Percentiles rank a stretch among this genome's conserved stretches.
Evolutionary conservation across 805 yeast genomes (phyloP).

Genomic region (Candida loeiensis): DNA sequence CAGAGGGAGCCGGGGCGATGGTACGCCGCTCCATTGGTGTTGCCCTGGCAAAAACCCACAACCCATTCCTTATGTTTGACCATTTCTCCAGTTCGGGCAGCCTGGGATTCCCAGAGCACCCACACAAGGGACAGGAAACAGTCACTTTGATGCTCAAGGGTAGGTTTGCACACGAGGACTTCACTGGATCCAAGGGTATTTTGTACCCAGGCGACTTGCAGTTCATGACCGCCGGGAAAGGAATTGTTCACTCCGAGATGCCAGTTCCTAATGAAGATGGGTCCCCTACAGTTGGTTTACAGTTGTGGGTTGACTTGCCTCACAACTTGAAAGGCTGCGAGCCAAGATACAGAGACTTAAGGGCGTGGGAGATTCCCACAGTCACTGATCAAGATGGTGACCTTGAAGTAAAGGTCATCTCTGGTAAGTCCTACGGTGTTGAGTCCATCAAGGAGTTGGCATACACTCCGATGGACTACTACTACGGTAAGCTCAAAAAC

Average conservation of each 20-base stretch:
- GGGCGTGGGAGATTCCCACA: constrained; percentile 65
- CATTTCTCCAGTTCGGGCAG: constrained; percentile 66
- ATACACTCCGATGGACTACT: constrained; percentile 75
- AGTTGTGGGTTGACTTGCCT: constrained; percentile 87
- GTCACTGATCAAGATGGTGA: constrained; percentile 60
- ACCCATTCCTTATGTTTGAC: constrained; percentile 80
- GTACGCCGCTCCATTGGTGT: constrained; percentile 82
- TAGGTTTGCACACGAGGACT: constrained; percentile 76
- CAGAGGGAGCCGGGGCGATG: constrained; percentile 83
- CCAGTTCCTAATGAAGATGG: constrained; percentile 56
- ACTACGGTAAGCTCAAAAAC: constrained; percentile 60
- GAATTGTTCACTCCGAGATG: constrained; percentile 84
- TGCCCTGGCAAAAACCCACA: constrained; percentile 61
- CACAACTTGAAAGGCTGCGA: constrained; percentile 54
- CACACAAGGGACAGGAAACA: constrained; percentile 83
- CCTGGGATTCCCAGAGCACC: constrained; percentile 81
- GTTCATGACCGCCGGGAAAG: constrained; percentile 92
- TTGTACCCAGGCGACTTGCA: constrained; percentile 81
- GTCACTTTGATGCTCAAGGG: constrained; percentile 66
- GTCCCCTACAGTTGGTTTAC: constrained; percentile 59
- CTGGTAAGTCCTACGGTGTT: constrained; percentile 74
- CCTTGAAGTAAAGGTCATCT: constrained; percentile 65
- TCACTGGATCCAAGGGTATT: constrained; percentile 77
- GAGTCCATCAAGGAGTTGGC: constrained; percentile 72
- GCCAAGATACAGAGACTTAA: constrained; percentile 78